These are phyloP conservation scores for Taphrina confusa DNA, from an alignment of 1,139 yeast species.

Conservation along the genomic window DNA sequence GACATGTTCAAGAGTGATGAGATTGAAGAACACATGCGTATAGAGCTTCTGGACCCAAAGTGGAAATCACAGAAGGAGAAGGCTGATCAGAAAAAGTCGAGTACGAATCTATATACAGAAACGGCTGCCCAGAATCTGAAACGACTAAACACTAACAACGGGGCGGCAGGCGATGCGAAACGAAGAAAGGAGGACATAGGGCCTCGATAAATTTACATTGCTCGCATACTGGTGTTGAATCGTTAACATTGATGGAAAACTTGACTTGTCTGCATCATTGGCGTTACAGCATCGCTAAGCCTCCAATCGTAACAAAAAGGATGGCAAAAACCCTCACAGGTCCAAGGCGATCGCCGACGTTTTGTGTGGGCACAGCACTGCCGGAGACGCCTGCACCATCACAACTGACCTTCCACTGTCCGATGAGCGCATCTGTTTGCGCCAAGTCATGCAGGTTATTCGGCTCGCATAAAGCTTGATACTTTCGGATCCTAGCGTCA, in stretches of 20 bases:
- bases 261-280: too few species aligned
- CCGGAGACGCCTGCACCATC: neutral
- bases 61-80: conserved; percentile 70
- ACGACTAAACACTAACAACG: conserved; percentile 52
- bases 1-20: conserved; percentile 67
- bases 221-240: too few species aligned
- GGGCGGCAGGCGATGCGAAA: conserved; percentile 2
- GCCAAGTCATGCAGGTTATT: conserved; percentile 1
- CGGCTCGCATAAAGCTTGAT: conserved; percentile 8
- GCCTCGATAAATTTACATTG: conserved; percentile 13
- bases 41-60: conserved; percentile 74
- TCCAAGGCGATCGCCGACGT: too few species aligned
- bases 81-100: conserved; percentile 59
- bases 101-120: conserved; percentile 64
- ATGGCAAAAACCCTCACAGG: too few species aligned
- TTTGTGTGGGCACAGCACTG: too few species aligned
- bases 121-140: conserved; percentile 78
- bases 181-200: conserved; percentile 28
- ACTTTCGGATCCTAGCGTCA: neutral
- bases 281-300: too few species aligned
- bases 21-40: conserved; percentile 71
- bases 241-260: too few species aligned
- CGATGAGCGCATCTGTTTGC: conserved; percentile 1
- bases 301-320: too few species aligned
- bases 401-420: conserved; percentile 9